Conservation (phyloP, 2,329 filamentous ascomycete species). For the Fusarium austroafricanum region DNA sequence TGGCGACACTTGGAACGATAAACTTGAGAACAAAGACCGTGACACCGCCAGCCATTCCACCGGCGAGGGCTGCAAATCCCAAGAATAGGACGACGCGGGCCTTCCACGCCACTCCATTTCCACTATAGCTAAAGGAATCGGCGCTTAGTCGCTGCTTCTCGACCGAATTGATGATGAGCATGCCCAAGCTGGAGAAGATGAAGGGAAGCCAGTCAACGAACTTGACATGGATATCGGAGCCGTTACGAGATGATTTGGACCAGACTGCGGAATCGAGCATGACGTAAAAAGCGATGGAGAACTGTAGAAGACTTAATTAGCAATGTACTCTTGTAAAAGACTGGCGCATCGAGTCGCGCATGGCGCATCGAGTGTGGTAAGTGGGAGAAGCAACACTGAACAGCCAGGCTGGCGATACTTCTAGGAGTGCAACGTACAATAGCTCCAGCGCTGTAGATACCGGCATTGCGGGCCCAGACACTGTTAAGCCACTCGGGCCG, state of each 20-base stretch:
- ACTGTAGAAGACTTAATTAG: constrained; percentile 53
- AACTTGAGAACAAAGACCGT: constrained; percentile 76
- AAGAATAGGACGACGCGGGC: constrained; percentile 75
- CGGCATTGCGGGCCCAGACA: constrained; percentile 71
- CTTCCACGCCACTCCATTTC: constrained; percentile 74
- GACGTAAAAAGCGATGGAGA: constrained; percentile 75
- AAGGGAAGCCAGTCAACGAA: constrained; percentile 78
- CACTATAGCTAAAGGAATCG: constrained; percentile 72
- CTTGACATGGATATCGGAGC: constrained; percentile 69
- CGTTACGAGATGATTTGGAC: constrained; percentile 71
- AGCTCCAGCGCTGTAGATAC: constrained; percentile 71
- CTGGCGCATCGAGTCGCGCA: neutral
- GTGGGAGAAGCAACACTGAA: neutral
- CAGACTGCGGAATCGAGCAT: constrained; percentile 76
- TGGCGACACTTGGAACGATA: constrained; percentile 65
- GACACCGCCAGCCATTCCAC: constrained; percentile 76
- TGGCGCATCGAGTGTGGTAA: neutral
- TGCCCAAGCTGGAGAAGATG: constrained; percentile 73
- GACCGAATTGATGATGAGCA: constrained; percentile 78
- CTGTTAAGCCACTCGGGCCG: constrained; percentile 75
- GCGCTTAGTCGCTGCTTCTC: constrained; percentile 73
- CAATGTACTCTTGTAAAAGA: neutral
- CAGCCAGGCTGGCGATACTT: neutral
- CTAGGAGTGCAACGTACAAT: constrained; percentile 61
- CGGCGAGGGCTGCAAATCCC: constrained; percentile 73